A percentile compares a stretch with the other conserved stretches of the same genome.
phyloP scores from a whole-genome alignment of 371 early-diverging fungal genomes.

The Batkoa obscura region DNA sequence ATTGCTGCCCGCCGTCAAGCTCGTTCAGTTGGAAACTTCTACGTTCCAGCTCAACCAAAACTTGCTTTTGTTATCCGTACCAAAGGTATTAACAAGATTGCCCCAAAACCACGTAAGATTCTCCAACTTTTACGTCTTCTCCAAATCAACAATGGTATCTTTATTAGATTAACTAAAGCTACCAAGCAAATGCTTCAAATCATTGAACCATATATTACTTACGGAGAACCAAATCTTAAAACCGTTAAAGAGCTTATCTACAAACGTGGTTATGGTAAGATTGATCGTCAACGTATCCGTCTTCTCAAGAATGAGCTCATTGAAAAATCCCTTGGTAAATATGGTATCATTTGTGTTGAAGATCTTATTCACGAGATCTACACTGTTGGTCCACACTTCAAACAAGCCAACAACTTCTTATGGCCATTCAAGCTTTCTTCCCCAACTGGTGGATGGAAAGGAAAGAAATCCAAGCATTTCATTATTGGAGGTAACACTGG shows the following conservation, averaged over 20 bases:
- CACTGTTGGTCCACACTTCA: conserved; percentile 96
- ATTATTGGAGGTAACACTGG: conserved; percentile 97
- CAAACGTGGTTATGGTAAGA: conserved; percentile 99
- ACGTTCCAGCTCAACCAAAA: conserved; percentile 93
- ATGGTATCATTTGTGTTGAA: conserved; percentile 95
- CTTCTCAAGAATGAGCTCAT: conserved; percentile 93
- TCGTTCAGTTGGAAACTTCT: conserved; percentile 78
- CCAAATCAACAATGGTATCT: conserved; percentile 98
- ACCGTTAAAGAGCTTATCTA: conserved; percentile 97
- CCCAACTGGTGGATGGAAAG: conserved; percentile 93
- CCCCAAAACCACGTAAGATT: conserved; percentile 99
- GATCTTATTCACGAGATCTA: conserved; percentile 98
- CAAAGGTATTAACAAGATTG: conserved; percentile 94
- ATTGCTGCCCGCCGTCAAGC: conserved; percentile 83
- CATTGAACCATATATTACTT: conserved; percentile 95
- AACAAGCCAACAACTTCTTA: conserved; percentile 95
- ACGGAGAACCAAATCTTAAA: conserved; percentile 96
- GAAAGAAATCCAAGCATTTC: conserved; percentile 92
- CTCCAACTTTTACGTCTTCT: conserved; percentile 96
- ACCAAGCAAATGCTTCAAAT: conserved; percentile 96
- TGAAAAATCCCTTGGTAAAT: conserved; percentile 87
- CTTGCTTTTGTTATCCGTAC: conserved; percentile 94
- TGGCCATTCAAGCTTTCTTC: conserved; percentile 98
- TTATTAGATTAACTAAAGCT: conserved; percentile 96
- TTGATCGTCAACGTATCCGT: conserved; percentile 90